Percentiles rank a stretch among this genome's conserved stretches.
Conservation (phyloP, 106 monocot species). For the Posidonia australis region DNA sequence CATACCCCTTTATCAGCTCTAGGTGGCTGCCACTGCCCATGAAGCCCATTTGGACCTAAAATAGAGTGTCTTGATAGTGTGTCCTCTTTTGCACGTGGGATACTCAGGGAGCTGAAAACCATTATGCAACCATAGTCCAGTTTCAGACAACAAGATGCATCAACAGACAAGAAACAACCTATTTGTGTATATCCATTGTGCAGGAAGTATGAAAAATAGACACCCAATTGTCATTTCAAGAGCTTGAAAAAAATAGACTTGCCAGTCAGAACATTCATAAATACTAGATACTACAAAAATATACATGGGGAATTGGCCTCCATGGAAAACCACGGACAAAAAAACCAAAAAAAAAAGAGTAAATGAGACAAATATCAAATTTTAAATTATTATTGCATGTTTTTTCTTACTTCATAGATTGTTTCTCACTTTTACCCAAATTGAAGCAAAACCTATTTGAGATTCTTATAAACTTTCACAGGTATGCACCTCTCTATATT, state of each 20-base stretch:
- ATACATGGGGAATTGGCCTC: too few relatives aligned
- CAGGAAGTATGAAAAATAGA: neutral
- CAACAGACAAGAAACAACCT: neutral
- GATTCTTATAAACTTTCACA: too few relatives aligned
- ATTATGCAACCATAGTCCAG: neutral
- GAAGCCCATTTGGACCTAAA: constrained; percentile 86
- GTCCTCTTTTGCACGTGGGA: constrained; percentile 69
- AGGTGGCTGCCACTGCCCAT: constrained; percentile 68
- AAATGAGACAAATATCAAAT: neutral
- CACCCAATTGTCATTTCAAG: too few relatives aligned
- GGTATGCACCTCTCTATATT: too few relatives aligned
- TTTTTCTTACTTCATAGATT: too few relatives aligned
- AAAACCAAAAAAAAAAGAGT: neutral
- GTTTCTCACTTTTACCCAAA: too few relatives aligned
- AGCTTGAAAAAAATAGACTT: too few relatives aligned
- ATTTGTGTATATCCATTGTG: neutral
- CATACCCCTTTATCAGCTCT: constrained; percentile 49
- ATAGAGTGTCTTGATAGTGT: constrained; percentile 86
- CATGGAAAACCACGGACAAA: too few relatives aligned
- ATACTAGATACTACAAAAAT: too few relatives aligned
- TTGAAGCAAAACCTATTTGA: too few relatives aligned
- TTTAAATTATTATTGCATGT: too few relatives aligned
- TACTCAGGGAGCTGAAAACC: constrained; percentile 43
- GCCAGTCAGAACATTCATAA: too few relatives aligned
- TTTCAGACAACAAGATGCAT: neutral